Evolutionary conservation across 495 filamentous ascomycete species (phyloP).

Genomic region (Annulohypoxylon maeteangense): DNA sequence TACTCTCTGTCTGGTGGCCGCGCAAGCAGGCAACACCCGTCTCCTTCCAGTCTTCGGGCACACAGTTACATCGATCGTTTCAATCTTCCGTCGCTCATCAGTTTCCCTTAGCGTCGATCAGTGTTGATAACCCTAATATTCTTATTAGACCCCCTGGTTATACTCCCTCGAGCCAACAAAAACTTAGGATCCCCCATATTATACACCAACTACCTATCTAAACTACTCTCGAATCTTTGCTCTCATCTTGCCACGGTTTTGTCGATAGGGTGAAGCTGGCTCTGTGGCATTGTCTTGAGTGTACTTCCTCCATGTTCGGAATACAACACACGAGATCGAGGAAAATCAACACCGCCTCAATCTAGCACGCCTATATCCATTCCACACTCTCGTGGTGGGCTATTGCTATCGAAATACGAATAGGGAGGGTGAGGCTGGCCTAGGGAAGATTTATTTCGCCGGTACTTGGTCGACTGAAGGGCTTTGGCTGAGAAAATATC

Average conservation of each 20-base stretch:
- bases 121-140: constrained; percentile 34
- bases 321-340: not conserved
- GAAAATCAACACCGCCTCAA: not conserved
- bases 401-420: not conserved
- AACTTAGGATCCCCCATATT: constrained; percentile 40
- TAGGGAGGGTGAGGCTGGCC: not conserved
- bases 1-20: constrained; percentile 18
- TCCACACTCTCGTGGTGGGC: not conserved
- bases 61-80: constrained; percentile 30
- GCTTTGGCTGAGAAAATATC: not conserved
- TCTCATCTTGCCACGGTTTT: constrained; percentile 4
- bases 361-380: not conserved
- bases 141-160: constrained; percentile 12
- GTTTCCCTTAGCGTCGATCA: constrained; percentile 31
- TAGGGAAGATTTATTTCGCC: not conserved
- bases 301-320: not conserved
- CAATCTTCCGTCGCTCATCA: constrained; percentile 25
- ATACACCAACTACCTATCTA: constrained; percentile 10
- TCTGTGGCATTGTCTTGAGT: not conserved
- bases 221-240: not conserved
- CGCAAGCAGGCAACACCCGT: constrained; percentile 15
- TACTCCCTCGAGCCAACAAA: constrained; percentile 29
- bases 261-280: constrained; percentile 1
- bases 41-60: constrained; percentile 6
- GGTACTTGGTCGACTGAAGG: not conserved